Conservation (phyloP, 208 protist genomes). For the Trypanosoma brucei region DNA sequence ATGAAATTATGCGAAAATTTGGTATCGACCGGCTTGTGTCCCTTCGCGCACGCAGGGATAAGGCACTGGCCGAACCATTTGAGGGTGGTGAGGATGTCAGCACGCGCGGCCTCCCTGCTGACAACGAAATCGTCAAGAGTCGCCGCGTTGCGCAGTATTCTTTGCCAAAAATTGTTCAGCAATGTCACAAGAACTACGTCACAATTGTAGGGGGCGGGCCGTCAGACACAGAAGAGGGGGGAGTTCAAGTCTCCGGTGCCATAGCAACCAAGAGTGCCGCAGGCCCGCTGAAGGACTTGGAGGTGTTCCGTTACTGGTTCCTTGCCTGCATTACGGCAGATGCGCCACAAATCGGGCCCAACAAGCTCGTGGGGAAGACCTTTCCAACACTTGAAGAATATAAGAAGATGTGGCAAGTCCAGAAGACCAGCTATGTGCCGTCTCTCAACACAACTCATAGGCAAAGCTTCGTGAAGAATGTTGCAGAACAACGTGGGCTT, state of each 20-base stretch:
- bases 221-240: conserved; percentile 43
- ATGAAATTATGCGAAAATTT: conserved; percentile 52
- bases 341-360: conserved; percentile 69
- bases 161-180: conserved; percentile 74
- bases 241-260: conserved; percentile 21
- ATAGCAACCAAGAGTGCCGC: conserved; percentile 33
- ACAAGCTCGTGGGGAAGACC: conserved; percentile 81
- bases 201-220: conserved; percentile 56
- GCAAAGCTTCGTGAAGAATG: conserved; percentile 46
- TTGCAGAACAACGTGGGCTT: conserved; percentile 51
- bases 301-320: conserved; percentile 85
- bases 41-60: conserved; percentile 57
- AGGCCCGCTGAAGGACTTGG: conserved; percentile 63
- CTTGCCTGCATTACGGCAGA: conserved; percentile 79
- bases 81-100: conserved; percentile 55
- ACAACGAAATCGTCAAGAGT: conserved; percentile 51
- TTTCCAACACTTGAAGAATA: conserved; percentile 62
- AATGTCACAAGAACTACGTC: conserved; percentile 72
- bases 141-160: conserved; percentile 74
- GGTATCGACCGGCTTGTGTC: conserved; percentile 83
- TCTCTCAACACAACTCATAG: conserved; percentile 65
- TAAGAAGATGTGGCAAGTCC: conserved; percentile 67
- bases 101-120: conserved; percentile 26
- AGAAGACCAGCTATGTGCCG: conserved; percentile 70
- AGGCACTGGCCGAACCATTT: conserved; percentile 62